Evolutionary conservation across 768 basidiomycete genomes (phyloP), one percentile per base, ranked within the genome.

Genomic region (Mycena pura): DNA sequence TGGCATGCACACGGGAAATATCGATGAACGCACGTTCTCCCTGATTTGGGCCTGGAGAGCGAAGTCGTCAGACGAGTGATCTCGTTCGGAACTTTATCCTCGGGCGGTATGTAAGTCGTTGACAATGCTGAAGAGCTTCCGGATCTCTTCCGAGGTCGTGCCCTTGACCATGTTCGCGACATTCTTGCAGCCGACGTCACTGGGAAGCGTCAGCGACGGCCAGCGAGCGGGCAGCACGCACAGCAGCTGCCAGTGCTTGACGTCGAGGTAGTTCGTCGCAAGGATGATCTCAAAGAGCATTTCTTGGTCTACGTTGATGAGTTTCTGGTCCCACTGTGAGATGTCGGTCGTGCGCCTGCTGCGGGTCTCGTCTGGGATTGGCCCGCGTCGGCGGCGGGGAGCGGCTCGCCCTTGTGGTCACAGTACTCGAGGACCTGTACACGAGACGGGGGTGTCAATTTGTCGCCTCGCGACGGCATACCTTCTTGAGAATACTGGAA

Each of bases 141-240:
- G 90, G 69, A 99, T 98, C 80, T 98, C 96, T 75, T 98, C 96
- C 21, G 96, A 97, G 5, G 95, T 96, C 86, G 99, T 99, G 38
- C 96, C 97, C 82, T 99, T 99, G 85, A 99, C 98, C 97, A 98
- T 99, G 84, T 98, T 98, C 15, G 96, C 96, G 6, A 96, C 95
- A 6, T 94, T 97, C 83, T 97, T 96, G 86, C 95, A 97, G 2
- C 95, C 95, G 60, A 97, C 93, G 72, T 97, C 95, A 66, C 94
- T 96, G 64, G 48, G 45, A 27, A 13, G 47, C 21, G 40, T 41
- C 13, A 41, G 47, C 10, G 21, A 41, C n/a, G n/a, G n/a, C n/a
- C n/a, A 46, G 34, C 43, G 66, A 31, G 56, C 25, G 24, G 19
- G 45, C 48, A 13, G 21, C 31, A 34, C 92, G 68, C 70, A 97